Base-by-base conservation (phyloP, 805 yeast species). In the Pichia membranifaciens region DNA sequence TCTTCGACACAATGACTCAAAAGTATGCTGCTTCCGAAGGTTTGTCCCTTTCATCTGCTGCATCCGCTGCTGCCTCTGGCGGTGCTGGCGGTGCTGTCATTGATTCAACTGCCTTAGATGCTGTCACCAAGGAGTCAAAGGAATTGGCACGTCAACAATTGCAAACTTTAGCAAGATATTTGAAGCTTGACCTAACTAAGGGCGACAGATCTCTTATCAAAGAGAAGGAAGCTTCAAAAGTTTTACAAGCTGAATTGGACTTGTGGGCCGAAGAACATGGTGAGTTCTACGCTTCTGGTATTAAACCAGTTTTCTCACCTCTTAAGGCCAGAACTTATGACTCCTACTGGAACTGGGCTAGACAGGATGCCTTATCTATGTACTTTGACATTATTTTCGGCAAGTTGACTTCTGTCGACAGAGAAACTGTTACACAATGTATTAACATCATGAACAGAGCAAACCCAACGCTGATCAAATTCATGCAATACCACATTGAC, bases 321-420 rank as follows among this genome's bases (percentile, higher is more conserved):
- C 78, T 86, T 71, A 93, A 93, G 74, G 96, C 97, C 25, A 86
- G 99, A 74, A 82, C 84, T 46, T 93, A 91, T 68, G 98, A 93
- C 70, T 89, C 97, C 20, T 89, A 90, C 70, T 93, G 99, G 99
- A 95, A 95, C 70, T 93, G 99, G 99, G 97, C 98, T 41, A 87
- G 97, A 70, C 99, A 93, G 74, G 96, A 93, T 66, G 86, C 93
- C 51, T 73, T 93, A 58, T 80, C 89, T 43, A 84, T 93, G 87
- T 93, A 87, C 72, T 93, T 79, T 65, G 97, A 93, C 69, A 89
- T 93, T 60, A 89, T 93, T 58, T 95, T 93, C 68, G 99, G 99
- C 67, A 84, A 87, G 54, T 78, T 85, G 54, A 81, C 89, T 52
- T 83, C 87, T 51, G 85, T 93, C 56, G 98, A 93, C 68, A 82